These are phyloP conservation scores for Rhynchosporium secalis DNA, from an alignment of 2,329 filamentous ascomycete genomes.

Conservation along the genomic window DNA sequence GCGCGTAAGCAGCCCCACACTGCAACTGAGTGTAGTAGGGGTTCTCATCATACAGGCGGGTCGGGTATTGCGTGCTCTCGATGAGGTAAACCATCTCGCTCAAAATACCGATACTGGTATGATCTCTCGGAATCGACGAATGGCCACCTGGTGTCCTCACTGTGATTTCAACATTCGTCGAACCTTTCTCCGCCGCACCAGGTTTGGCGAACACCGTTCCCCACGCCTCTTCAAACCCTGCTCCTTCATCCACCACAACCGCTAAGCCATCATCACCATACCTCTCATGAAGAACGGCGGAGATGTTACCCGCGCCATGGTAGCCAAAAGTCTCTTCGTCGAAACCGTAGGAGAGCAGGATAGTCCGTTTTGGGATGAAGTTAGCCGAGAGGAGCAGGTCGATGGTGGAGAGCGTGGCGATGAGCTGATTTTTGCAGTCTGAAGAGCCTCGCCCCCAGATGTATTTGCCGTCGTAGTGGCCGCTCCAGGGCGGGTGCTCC, in stretches of 20 bases:
- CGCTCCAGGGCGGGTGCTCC: conserved; percentile 53
- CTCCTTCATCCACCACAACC: conserved; percentile 63
- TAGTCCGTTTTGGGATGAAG: conserved; percentile 55
- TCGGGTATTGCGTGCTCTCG: conserved; percentile 57
- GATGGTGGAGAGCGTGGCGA: conserved; percentile 52
- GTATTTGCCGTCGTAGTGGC: conserved; percentile 53
- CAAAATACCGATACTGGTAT: conserved; percentile 70
- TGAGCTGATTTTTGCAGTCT: conserved; percentile 57
- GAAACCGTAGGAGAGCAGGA: conserved; percentile 63
- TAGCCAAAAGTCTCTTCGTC: conserved; percentile 63
- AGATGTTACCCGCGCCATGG: conserved; percentile 56
- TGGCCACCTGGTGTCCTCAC: conserved; percentile 61
- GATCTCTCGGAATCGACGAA: conserved; percentile 57
- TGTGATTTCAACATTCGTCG: conserved; percentile 43
- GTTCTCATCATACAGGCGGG: conserved; percentile 41
- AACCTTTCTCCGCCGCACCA: conserved; percentile 60
- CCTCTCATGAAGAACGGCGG: conserved; percentile 48
- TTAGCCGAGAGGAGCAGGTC: conserved; percentile 53
- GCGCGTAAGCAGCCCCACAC: conserved; percentile 14
- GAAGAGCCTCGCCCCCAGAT: conserved; percentile 57
- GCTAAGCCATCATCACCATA: conserved; percentile 60
- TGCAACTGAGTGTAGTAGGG: conserved; percentile 20
- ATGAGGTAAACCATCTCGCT: conserved; percentile 66
- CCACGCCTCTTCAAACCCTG: conserved; percentile 48
- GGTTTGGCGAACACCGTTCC: conserved; percentile 47